phyloP scores from a whole-genome alignment of 495 filamentous ascomycete species.

The Penicillium simplicissimum region DNA sequence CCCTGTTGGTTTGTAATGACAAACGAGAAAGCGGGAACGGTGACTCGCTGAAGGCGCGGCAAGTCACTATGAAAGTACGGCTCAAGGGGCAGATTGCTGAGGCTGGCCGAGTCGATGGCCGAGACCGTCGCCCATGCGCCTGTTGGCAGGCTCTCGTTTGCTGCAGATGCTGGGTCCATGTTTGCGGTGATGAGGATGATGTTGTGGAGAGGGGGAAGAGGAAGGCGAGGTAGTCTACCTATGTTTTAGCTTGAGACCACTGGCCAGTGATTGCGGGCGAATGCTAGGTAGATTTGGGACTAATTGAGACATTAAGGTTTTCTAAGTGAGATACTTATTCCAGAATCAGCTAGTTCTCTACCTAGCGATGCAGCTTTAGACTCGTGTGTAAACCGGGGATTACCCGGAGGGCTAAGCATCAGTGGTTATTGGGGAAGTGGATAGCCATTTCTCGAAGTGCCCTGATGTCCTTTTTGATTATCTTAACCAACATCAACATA shows the following conservation, averaged over 20 bases:
- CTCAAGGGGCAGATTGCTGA: neutral
- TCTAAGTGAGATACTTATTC: neutral
- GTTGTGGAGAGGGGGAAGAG: neutral
- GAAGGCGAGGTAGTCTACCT: neutral
- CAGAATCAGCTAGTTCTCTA: neutral
- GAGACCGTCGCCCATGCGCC: neutral
- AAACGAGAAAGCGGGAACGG: neutral
- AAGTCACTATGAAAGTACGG: neutral
- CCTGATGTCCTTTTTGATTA: too few species aligned
- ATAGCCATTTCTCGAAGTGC: neutral
- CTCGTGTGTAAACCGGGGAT: neutral
- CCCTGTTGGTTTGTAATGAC: neutral
- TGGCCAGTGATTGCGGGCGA: too few species aligned
- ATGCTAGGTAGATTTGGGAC: neutral
- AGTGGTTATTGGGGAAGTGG: neutral
- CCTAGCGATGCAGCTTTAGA: neutral
- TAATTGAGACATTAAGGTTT: neutral
- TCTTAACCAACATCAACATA: too few species aligned
- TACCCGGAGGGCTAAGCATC: neutral
- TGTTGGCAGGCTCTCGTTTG: neutral
- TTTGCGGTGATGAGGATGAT: neutral
- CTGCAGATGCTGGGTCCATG: neutral
- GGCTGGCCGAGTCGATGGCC: neutral
- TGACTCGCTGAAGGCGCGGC: neutral
- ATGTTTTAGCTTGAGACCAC: too few species aligned